Conservation (phyloP, 768 basidiomycete species). For the Tylopilus sp. region DNA sequence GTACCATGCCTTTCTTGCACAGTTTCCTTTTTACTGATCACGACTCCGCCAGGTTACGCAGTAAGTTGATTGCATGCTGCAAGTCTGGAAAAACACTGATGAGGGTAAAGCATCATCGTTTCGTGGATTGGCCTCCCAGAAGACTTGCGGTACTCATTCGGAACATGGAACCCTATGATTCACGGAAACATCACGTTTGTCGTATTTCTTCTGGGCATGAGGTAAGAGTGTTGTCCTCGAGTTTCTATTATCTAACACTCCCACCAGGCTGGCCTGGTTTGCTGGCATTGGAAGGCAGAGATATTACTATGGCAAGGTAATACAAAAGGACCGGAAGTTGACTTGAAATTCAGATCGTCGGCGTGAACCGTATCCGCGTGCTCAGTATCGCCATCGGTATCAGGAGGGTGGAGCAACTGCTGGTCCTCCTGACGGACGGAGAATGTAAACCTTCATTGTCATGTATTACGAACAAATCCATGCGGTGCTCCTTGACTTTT, state of each 20-base stretch:
- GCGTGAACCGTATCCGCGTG: not conserved
- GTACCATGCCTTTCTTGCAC: slow-evolving; percentile 19
- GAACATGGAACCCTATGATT: slow-evolving; percentile 70
- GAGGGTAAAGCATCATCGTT: slow-evolving; percentile 46
- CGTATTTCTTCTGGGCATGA: slow-evolving; percentile 49
- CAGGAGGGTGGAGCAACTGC: not conserved
- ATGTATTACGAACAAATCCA: slow-evolving; percentile 35
- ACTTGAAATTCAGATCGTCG: slow-evolving; percentile 1
- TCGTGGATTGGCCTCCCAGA: slow-evolving; percentile 58
- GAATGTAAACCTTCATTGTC: not conserved
- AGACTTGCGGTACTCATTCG: slow-evolving; percentile 46
- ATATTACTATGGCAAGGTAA: slow-evolving; percentile 36
- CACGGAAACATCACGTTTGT: slow-evolving; percentile 39
- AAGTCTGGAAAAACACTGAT: not conserved
- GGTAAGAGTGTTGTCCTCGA: slow-evolving; percentile 36
- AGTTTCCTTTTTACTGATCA: slow-evolving; percentile 1
- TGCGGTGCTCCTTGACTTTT: slow-evolving; percentile 51
- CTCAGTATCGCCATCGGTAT: not conserved
- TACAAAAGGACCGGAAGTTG: slow-evolving; percentile 12
- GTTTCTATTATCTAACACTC: slow-evolving; percentile 4
- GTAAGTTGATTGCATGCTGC: slow-evolving; percentile 36
- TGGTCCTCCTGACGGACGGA: not conserved
- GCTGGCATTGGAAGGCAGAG: slow-evolving; percentile 45
- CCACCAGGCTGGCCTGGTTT: slow-evolving; percentile 52
- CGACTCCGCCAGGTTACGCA: slow-evolving; percentile 48